Evolutionary conservation across 768 basidiomycete species (phyloP).

Genomic region (Boletales sp.): DNA sequence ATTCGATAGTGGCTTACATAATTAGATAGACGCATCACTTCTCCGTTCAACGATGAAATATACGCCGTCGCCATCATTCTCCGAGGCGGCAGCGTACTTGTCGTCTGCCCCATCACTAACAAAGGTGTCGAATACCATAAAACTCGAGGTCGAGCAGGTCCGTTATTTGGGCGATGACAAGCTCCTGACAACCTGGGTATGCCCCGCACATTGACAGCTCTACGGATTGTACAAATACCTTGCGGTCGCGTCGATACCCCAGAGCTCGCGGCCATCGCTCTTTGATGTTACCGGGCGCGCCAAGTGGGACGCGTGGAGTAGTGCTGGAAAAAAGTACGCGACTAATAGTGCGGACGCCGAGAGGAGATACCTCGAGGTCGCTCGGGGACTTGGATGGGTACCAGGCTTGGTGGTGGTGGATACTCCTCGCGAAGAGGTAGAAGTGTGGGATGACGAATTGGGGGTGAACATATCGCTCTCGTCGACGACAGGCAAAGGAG

Average conservation of each 20-base stretch:
- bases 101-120: constrained; percentile 52
- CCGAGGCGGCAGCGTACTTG: constrained; percentile 61
- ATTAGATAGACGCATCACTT: constrained; percentile 25
- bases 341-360: constrained; percentile 49
- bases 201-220: constrained; percentile 46
- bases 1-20: constrained; percentile 32
- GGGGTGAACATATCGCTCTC: constrained; percentile 21
- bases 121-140: constrained; percentile 55
- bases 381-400: constrained; percentile 65
- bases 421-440: constrained; percentile 17
- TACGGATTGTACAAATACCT: constrained; percentile 82
- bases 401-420: constrained; percentile 27
- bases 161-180: constrained; percentile 10
- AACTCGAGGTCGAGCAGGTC: constrained; percentile 64
- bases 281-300: constrained; percentile 78
- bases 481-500: constrained; percentile 26
- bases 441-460: constrained; percentile 45
- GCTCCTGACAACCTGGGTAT: constrained; percentile 22
- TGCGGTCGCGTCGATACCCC: constrained; percentile 55
- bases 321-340: constrained; percentile 46
- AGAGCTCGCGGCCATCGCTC: constrained; percentile 60
- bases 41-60: constrained; percentile 20
- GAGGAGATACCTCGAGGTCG: constrained; percentile 64
- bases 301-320: constrained; percentile 85
- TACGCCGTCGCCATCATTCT: constrained; percentile 42